These are phyloP conservation scores for Myochromella boudieri DNA, from an alignment of 768 basidiomycete genomes.

Conservation along the genomic window DNA sequence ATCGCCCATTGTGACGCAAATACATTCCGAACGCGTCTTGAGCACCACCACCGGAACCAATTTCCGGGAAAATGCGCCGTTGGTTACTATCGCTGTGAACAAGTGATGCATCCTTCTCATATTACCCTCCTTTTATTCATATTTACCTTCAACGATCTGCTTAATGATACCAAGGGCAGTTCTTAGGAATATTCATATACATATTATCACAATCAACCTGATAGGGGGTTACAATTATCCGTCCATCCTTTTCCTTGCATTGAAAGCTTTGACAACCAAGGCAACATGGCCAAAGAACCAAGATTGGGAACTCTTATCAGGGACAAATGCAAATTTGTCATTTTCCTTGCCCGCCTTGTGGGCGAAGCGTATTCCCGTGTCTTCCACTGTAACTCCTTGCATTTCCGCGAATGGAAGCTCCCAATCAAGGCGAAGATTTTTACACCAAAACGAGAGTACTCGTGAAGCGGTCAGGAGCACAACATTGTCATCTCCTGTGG, in stretches of 20 bases:
- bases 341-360: constrained; percentile 75
- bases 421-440: constrained; percentile 85
- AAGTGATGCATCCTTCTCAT: no score
- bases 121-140: constrained; percentile 4
- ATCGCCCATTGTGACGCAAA: constrained; percentile 30
- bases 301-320: constrained; percentile 69
- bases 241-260: constrained; percentile 74
- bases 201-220: no score
- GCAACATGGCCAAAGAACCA: constrained; percentile 85
- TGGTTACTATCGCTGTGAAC: no score
- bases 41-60: constrained; percentile 50
- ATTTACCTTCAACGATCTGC: no score
- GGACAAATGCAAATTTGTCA: constrained; percentile 75
- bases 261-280: constrained; percentile 74
- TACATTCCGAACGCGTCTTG: constrained; percentile 53
- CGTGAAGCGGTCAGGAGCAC: constrained; percentile 77
- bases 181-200: no score
- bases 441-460: constrained; percentile 83
- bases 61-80: constrained; percentile 21
- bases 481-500: constrained; percentile 78
- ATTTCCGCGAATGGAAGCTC: constrained; percentile 86
- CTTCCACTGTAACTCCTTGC: constrained; percentile 85
- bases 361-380: constrained; percentile 86
- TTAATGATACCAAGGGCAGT: no score
- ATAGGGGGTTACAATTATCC: no score